Evolutionary conservation across 192 early-diverging fungal genomes (phyloP), one percentile per base, ranked within the genome.

Genomic region (Coemansia sp.): DNA sequence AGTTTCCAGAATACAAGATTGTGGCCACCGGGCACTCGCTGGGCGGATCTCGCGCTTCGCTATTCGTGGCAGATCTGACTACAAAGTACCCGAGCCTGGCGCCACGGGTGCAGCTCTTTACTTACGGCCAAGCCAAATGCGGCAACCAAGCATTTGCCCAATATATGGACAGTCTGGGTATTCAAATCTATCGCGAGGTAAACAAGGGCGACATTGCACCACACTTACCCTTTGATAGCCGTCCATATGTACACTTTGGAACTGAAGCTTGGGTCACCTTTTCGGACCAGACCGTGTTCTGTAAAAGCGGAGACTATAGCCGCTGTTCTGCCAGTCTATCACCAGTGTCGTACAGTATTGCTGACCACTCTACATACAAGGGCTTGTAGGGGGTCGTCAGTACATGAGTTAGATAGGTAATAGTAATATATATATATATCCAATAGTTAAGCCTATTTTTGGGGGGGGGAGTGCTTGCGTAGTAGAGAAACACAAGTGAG

Each of bases 11-110:
- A 14, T 68, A 80, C 44, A 53, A 1, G 7, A 72, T 84, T 46
- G 45, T 71, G 37, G 72, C 74, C 6, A 63, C 66, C 1, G 82
- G 82, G 2, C 77, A 80, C 37, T 84, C 81, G 17, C 67, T 84
- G 11, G 81, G 81, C 17, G 81, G 73, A 0, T 46, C 82, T 8
- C 70, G 75, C 5, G 74, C 82, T 7, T 55, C 75, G 4, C 25
- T 84, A 60, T 76, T 73, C 63, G 77, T 76, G 27, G 72, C 72
- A 3, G 76, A 78, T 11, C 29, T 80, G 10, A 50, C 67, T 19
- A 38, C 19, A 4, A 37, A 53, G 10, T 42, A 72, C 19, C 71
- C 74, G n/a, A 39, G 62, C 3, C 53, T 70, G 7, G 27, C 37
- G 2, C 9, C 45, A 2, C 66, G 70, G 8, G 31, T 80, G 6